These are phyloP conservation scores for Helminthosporium solani DNA, from an alignment of 2,329 filamentous ascomycete genomes.

Conservation along the genomic window DNA sequence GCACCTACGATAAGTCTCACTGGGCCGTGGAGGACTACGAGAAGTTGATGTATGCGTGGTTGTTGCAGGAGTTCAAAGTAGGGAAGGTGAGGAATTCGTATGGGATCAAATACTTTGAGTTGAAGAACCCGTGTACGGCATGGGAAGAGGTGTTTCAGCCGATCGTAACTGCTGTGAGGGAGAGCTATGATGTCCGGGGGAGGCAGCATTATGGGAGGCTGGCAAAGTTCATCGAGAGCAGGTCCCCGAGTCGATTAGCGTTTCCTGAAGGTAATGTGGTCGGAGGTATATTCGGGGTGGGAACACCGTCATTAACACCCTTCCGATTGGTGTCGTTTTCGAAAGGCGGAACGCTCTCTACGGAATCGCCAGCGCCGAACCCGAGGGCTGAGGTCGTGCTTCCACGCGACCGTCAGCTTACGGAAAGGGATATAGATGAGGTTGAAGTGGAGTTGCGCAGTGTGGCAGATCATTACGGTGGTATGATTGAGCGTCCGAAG, in stretches of 20 bases:
- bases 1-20: constrained; percentile 23
- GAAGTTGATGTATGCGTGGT: constrained; percentile 35
- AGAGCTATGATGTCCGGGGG: constrained; percentile 29
- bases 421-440: constrained; percentile 25
- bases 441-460: constrained; percentile 30
- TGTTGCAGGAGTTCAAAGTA: constrained; percentile 35
- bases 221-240: constrained; percentile 32
- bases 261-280: constrained; percentile 33
- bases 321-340: constrained; percentile 22
- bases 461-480: constrained; percentile 34
- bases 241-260: constrained; percentile 29
- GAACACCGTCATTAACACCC: constrained; percentile 18
- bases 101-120: constrained; percentile 31
- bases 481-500: constrained; percentile 33
- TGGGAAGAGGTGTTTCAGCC: constrained; percentile 35
- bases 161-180: constrained; percentile 31
- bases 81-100: constrained; percentile 31
- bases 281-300: constrained; percentile 1
- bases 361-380: neutral
- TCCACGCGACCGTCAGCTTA: constrained; percentile 7
- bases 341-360: constrained; percentile 3
- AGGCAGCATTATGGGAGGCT: constrained; percentile 33
- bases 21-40: constrained; percentile 33
- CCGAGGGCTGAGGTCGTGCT: neutral
- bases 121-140: constrained; percentile 25